These are phyloP conservation scores for Stemphylium vesicarium DNA, from an alignment of 2,329 filamentous ascomycete genomes.

Conservation along the genomic window DNA sequence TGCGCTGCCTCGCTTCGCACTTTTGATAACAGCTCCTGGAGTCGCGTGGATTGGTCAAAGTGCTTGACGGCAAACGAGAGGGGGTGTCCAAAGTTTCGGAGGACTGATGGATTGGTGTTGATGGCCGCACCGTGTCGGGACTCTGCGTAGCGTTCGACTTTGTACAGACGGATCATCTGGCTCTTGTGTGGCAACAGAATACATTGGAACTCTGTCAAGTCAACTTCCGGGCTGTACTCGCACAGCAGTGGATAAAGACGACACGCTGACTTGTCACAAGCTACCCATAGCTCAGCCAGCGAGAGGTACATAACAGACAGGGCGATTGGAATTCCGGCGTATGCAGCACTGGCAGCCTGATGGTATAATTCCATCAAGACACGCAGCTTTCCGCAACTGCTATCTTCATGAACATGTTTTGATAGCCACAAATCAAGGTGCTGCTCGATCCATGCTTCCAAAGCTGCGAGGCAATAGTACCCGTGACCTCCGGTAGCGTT, in stretches of 20 bases:
- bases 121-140: constrained; percentile 32
- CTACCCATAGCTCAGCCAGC: constrained; percentile 64
- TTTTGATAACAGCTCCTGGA: constrained; percentile 42
- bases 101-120: constrained; percentile 40
- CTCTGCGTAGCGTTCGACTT: constrained; percentile 56
- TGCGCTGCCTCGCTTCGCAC: constrained; percentile 53
- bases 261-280: constrained; percentile 58
- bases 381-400: constrained; percentile 29
- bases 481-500: constrained; percentile 16
- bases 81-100: constrained; percentile 43
- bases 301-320: constrained; percentile 63
- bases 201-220: constrained; percentile 47
- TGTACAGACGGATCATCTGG: constrained; percentile 55
- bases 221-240: constrained; percentile 57
- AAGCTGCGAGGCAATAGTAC: constrained; percentile 53
- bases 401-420: constrained; percentile 18
- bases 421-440: constrained; percentile 51
- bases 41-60: constrained; percentile 52
- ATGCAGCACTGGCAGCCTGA: constrained; percentile 26
- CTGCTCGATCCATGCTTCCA: constrained; percentile 58
- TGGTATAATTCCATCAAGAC: constrained; percentile 21
- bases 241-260: constrained; percentile 49
- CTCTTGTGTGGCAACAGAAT: constrained; percentile 53
- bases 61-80: constrained; percentile 57
- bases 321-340: constrained; percentile 53